Conservation (phyloP, 768 basidiomycete species). For the Candolleomyces efflorescens region DNA sequence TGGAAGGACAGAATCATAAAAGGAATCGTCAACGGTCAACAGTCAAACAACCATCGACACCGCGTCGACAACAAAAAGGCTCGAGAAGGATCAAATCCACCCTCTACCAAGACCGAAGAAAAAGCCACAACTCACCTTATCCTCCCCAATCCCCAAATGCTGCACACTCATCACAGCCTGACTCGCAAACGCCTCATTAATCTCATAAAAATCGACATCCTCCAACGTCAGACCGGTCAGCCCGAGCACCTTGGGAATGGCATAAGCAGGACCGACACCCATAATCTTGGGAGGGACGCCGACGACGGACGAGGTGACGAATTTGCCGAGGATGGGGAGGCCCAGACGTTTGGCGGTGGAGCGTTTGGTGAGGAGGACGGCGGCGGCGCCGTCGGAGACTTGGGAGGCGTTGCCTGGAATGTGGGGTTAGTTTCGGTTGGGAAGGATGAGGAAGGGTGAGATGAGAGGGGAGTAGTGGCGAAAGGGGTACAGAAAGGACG, state of each 20-base stretch:
- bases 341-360: conserved; percentile 78
- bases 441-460: too few relatives aligned
- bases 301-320: conserved; percentile 59
- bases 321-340: conserved; percentile 84
- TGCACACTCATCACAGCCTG: conserved; percentile 75
- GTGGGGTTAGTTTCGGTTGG: too few relatives aligned
- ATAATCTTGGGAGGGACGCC: conserved; percentile 88
- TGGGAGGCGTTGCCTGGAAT: conserved; percentile 76
- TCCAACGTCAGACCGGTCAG: conserved; percentile 57
- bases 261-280: conserved; percentile 90
- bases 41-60: too few relatives aligned
- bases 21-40: too few relatives aligned
- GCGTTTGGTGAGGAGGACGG: conserved; percentile 78
- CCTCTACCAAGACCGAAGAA: too few relatives aligned
- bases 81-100: too few relatives aligned
- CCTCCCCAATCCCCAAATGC: conserved; percentile 62
- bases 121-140: conserved; percentile 41
- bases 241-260: conserved; percentile 73
- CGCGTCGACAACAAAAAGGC: too few relatives aligned
- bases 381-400: conserved; percentile 90
- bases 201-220: conserved; percentile 89
- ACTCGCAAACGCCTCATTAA: conserved; percentile 88
- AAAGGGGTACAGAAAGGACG: too few relatives aligned
- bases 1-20: too few relatives aligned
- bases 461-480: too few relatives aligned